Conservation (phyloP, 2,329 filamentous ascomycete genomes). For the Fusarium sp. region DNA sequence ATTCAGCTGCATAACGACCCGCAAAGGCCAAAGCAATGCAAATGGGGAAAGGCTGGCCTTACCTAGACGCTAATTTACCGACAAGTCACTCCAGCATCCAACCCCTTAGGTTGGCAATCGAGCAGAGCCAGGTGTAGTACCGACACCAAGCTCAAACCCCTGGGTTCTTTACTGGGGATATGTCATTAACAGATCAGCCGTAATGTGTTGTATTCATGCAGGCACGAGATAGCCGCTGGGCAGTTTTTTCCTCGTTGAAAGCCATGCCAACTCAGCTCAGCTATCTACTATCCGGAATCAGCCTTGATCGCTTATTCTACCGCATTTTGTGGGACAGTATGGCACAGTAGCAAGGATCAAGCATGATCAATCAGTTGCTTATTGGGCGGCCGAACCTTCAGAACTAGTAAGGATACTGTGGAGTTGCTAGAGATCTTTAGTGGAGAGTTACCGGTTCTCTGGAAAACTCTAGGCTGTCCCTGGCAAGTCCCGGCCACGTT, state of each 20-base stretch:
- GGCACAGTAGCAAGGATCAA: constrained; percentile 5
- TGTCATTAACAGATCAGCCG: neutral
- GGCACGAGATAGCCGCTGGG: neutral
- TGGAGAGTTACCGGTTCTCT: constrained; percentile 40
- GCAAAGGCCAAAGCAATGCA: constrained; percentile 22
- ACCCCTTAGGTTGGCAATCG: constrained; percentile 1
- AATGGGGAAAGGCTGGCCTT: constrained; percentile 25
- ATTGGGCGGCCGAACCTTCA: constrained; percentile 28
- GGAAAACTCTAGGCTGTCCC: constrained; percentile 36
- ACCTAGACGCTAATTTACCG: constrained; percentile 1
- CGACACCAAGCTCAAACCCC: constrained; percentile 10
- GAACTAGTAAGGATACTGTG: constrained; percentile 10
- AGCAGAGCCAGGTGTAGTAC: constrained; percentile 10
- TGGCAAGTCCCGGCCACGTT: constrained; percentile 26
- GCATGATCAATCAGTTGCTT: constrained; percentile 1
- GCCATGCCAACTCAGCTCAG: neutral
- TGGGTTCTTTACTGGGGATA: neutral
- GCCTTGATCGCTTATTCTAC: neutral
- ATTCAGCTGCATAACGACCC: constrained; percentile 8
- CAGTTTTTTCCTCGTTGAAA: neutral
- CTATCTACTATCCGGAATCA: neutral
- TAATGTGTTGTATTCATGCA: neutral
- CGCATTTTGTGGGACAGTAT: constrained; percentile 3
- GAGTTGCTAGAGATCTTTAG: constrained; percentile 31
- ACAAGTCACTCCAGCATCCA: constrained; percentile 8